Percentiles rank a stretch among this genome's conserved stretches.
Evolutionary conservation across 2,329 filamentous ascomycete species (phyloP).

Genomic region (Bipolaris cookei): DNA sequence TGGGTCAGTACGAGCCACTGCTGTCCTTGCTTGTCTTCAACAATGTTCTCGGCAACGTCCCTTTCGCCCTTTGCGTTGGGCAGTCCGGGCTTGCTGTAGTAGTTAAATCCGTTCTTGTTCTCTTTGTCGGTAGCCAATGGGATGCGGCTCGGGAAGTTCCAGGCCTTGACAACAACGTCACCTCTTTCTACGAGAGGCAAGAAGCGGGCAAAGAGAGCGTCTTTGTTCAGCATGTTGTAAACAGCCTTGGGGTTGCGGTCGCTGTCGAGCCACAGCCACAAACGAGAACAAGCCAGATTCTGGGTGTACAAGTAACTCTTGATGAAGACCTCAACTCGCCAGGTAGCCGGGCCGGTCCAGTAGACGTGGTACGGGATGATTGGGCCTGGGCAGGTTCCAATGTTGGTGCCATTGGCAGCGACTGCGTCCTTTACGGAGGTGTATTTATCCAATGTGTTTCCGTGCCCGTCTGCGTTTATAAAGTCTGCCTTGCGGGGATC

Average conservation of each 20-base stretch:
- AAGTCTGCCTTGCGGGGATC: constrained; percentile 54
- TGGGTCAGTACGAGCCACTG: constrained; percentile 61
- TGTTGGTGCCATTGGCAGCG: constrained; percentile 48
- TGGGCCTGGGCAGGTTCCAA: constrained; percentile 62
- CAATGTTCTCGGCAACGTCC: constrained; percentile 59
- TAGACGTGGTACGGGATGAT: constrained; percentile 63
- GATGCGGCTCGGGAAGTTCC: constrained; percentile 62
- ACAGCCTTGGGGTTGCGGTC: constrained; percentile 60
- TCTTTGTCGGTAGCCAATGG: constrained; percentile 58
- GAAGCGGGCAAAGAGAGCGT: constrained; percentile 61
- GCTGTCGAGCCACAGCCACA: constrained; percentile 62
- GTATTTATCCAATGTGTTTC: constrained; percentile 49
- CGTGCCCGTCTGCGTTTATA: constrained; percentile 51
- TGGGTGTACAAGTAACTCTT: constrained; percentile 65
- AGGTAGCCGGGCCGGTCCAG: constrained; percentile 64
- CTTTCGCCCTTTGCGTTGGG: constrained; percentile 52
- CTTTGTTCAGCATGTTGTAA: constrained; percentile 58
- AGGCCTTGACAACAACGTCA: constrained; percentile 59
- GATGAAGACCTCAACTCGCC: constrained; percentile 63
- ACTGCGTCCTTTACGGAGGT: constrained; percentile 46
- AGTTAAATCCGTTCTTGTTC: constrained; percentile 57
- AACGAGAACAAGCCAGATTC: constrained; percentile 61
- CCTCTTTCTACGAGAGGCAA: constrained; percentile 61
- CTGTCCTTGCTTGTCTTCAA: constrained; percentile 57
- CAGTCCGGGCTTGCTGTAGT: constrained; percentile 56